Percentiles rank a stretch among this genome's conserved stretches.
These are phyloP conservation scores for Oryza officinalis DNA, from an alignment of 176 grass and related monocot genomes.

Conservation along the genomic window DNA sequence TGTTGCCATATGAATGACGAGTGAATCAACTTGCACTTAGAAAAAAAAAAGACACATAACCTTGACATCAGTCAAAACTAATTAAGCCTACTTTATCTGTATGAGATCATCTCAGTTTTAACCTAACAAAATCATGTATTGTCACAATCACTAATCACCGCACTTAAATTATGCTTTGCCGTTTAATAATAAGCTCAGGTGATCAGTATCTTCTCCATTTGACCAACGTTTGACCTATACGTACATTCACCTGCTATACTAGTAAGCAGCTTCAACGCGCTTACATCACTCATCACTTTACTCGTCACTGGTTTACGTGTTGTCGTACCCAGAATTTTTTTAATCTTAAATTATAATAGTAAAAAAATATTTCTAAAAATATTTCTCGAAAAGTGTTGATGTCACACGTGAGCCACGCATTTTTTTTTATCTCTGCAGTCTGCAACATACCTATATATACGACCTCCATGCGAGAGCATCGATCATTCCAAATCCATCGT, in stretches of 20 bases:
- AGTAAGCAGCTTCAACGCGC: not conserved
- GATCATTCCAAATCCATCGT: too few relatives aligned
- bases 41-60: not conserved
- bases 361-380: too few relatives aligned
- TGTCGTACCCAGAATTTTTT: not conserved
- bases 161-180: not conserved
- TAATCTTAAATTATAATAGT: too few relatives aligned
- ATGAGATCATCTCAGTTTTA: not conserved
- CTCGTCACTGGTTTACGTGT: not conserved
- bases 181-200: not conserved
- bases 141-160: not conserved
- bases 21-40: too few relatives aligned
- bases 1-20: too few relatives aligned
- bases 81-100: not conserved
- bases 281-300: not conserved
- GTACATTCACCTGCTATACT: not conserved
- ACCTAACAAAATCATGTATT: not conserved
- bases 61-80: not conserved
- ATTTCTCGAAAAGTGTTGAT: not conserved
- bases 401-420: slow-evolving; percentile 31
- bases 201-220: not conserved
- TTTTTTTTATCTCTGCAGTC: not conserved
- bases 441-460: slow-evolving; percentile 19
- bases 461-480: not conserved
- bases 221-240: not conserved